A percentile compares a stretch with the other conserved stretches of the same genome.
phyloP scores from a whole-genome alignment of 2,329 filamentous ascomycete genomes.

The Chalara sp. region DNA sequence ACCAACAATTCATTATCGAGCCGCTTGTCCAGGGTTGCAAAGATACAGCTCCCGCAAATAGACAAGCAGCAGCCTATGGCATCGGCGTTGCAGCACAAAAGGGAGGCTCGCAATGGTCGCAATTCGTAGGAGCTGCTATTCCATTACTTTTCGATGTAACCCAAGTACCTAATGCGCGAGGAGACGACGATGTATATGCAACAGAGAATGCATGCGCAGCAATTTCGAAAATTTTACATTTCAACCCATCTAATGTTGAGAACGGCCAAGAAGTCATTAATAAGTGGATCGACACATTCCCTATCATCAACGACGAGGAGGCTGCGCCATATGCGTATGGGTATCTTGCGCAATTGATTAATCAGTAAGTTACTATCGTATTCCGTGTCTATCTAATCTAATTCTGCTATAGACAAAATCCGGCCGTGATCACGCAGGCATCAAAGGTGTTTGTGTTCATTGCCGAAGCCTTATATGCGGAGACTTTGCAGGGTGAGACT shows the following conservation, averaged over 20 bases:
- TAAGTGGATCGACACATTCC: conserved; percentile 89
- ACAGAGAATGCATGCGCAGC: conserved; percentile 96
- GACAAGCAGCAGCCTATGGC: conserved; percentile 93
- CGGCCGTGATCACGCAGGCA: conserved; percentile 69
- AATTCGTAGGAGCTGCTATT: conserved; percentile 75
- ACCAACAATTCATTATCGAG: conserved; percentile 77
- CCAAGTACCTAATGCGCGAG: conserved; percentile 72
- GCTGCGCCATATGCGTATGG: conserved; percentile 93
- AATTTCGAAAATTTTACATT: conserved; percentile 95
- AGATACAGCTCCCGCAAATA: conserved; percentile 81
- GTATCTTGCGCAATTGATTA: conserved; percentile 85
- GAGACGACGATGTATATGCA: conserved; percentile 91
- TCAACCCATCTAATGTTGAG: conserved; percentile 69
- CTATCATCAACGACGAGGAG: conserved; percentile 92
- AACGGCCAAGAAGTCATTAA: conserved; percentile 69
- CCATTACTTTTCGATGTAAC: conserved; percentile 80
- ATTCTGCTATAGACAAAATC: conserved; percentile 64
- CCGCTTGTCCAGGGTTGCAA: conserved; percentile 81
- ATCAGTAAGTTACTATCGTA: conserved; percentile 63
- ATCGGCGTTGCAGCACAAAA: conserved; percentile 93
- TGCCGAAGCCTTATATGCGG: conserved; percentile 81
- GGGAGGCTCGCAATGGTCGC: conserved; percentile 78
- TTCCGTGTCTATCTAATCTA: background rate
- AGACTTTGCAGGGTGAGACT: conserved; percentile 80
- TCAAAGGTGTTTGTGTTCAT: conserved; percentile 79